Conservation (phyloP, 2,329 filamentous ascomycete genomes). For the Talaromyces albobiverticillius region DNA sequence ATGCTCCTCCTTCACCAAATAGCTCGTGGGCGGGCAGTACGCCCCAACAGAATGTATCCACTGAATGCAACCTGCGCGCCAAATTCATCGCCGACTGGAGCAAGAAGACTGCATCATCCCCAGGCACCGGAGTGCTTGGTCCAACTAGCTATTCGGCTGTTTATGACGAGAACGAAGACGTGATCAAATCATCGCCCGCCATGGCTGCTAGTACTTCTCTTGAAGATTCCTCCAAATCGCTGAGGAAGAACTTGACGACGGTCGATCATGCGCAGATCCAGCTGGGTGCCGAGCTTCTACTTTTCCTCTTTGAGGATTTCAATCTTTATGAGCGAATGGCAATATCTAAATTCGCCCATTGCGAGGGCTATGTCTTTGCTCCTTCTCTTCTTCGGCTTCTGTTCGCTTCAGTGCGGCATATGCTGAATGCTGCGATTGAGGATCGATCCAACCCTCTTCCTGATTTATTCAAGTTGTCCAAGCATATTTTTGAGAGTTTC, state of each 20-base stretch:
- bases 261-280: slow-evolving; percentile 18
- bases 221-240: neutral
- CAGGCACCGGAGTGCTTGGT: slow-evolving; percentile 16
- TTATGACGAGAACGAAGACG: slow-evolving; percentile 16
- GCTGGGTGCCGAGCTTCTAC: slow-evolving; percentile 22
- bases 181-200: slow-evolving; percentile 1
- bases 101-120: slow-evolving; percentile 4
- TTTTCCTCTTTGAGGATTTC: slow-evolving; percentile 20
- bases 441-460: slow-evolving; percentile 13
- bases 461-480: slow-evolving; percentile 17
- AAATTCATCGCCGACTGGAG: slow-evolving; percentile 10
- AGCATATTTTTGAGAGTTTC: slow-evolving; percentile 21
- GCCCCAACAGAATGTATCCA: neutral
- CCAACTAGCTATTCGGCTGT: slow-evolving; percentile 21
- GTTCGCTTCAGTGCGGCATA: slow-evolving; percentile 19
- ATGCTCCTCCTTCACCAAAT: neutral
- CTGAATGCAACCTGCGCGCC: slow-evolving; percentile 2
- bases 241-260: slow-evolving; percentile 7
- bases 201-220: slow-evolving; percentile 3
- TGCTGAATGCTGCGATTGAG: slow-evolving; percentile 14
- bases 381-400: slow-evolving; percentile 19
- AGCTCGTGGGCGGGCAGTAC: neutral
- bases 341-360: slow-evolving; percentile 17
- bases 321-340: slow-evolving; percentile 19
- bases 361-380: slow-evolving; percentile 22